Base-by-base conservation (phyloP, 805 yeast genomes). In the Ogataea pini region DNA sequence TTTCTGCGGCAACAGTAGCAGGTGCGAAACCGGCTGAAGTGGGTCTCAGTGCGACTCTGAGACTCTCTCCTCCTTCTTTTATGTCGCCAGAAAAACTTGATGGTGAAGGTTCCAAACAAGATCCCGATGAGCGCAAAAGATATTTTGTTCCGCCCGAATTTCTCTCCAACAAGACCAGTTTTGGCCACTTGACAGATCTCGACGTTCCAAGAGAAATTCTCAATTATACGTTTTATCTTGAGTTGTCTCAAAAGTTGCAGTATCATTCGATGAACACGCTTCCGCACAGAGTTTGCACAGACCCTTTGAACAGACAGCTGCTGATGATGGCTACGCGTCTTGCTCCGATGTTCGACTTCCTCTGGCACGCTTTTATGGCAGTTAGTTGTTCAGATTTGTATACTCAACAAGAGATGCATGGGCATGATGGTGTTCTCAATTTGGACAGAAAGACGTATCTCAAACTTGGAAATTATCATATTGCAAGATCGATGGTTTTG, bases 351-450 rank as follows among this genome's bases (percentile, higher is more conserved):
- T 56, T 50, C 39, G 60, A 56, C 28, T 55, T 47, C 36, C 31
- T 59, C 25, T 52, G 51, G 53, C 62, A 60, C 47, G 55, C 57
- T 1, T 51, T 43, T 32, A 45, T 54, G 48, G 59, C 62, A 12
- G 52, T 51, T 12, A 22, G 45, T 14, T 56, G 54, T 34, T 14
- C 55, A 7, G 64, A 60, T 33, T 49, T 60, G 19, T 57, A 58
- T 25, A 50, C 58, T 37, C 62, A 57, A 42, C 55, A 55, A 33
- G 47, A 40, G 24, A 47, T 56, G 55, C 42, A 45, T 33, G 58
- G 58, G 3, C 48, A 44, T 16, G 63, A 59, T 34, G 54, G 50
- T 22, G 55, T 59, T 2, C 40, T 60, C 24, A 47, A 58, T 32
- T 42, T 59, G 13, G 42, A 50, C n/a, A 48, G 36, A 22, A 39